Base-by-base conservation (phyloP, 129 eudicot genomes). In the Flaveria bidentis region DNA sequence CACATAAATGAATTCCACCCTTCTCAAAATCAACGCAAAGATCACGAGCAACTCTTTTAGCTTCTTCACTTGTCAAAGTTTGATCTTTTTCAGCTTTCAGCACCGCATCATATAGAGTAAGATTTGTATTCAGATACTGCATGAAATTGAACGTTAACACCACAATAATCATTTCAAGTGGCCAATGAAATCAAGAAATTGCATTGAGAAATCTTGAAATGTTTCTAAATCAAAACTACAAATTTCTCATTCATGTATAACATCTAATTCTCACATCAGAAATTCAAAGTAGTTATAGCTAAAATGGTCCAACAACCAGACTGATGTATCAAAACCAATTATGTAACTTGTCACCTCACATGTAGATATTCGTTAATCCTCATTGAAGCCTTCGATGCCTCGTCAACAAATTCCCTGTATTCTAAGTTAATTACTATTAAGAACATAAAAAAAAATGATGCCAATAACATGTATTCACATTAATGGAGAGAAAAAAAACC, bases 1-100 rank as follows among this genome's bases (percentile, higher is more conserved):
- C 76, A 69, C 73, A 70, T 50, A 94, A 88, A 87, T 94, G 98
- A 82, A 94, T 89, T 83, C 98, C 98, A 65, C 98, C 97, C 90
- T 91, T 94, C 87, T 94, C 98, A 82, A 94, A 84, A 84, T 94
- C 98, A 81, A 80, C 51, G 17, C 97, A 90, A 18, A 91, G 82
- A 77, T 78, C 80, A 78, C 67, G 84, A 12, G 97, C 97, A 65
- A 90, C 88, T 84, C 93, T 85, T 61, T 73, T 82, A 64, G 88
- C 97, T 89, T 94, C 98, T 16, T 73, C 81, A 20, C 78, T 79
- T 44, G 89, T 87, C 71, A 84, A 61, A 72, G 82, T 66, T 13
- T 51, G 77, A 72, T 87, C 91, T 81, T 82, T 73, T 80, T 91
- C 98, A 55, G 98, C 98, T 82, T 89, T 94, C 58, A 82, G 42